Evolutionary conservation across 108 stramenopile species (phyloP), one percentile per base, ranked within the genome.

Genomic region (Nannochloropsis granulata): DNA sequence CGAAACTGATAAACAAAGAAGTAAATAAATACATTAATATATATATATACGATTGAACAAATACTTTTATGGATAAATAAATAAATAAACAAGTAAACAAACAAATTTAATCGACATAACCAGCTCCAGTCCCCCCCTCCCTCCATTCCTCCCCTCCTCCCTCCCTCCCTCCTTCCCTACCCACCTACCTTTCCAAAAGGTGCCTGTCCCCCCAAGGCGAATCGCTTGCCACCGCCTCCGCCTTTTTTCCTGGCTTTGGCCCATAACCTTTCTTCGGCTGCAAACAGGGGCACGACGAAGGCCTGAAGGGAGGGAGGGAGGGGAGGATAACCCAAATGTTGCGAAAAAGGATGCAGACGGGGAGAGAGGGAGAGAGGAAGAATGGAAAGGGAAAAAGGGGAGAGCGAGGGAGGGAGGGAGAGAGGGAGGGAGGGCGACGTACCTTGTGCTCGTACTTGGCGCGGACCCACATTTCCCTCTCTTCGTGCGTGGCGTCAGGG

Each of bases 381-480:
- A 10, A n/a, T n/a, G 56, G n/a, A 10, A n/a, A n/a, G 56, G 21
- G 7, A 11, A 71, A 34, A 34, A n/a, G n/a, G n/a, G n/a, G n/a
- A n/a, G n/a, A n/a, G n/a, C n/a, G n/a, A n/a, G n/a, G 45, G 45
- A 46, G 45, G 45, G 45, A 46, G 56, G 56, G 10, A 71, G 56
- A 10, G 56, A 3, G 2, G 56, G 56, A 71, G 56, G n/a, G 56
- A n/a, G 56, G 56, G 7, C 56, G n/a, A 71, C 56, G 21, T 71
- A n/a, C 34, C 56, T 71, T n/a, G 21, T 88, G 80, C 78, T 81
- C 46, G 79, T 90, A 88, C 80, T 91, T 91, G 45, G 89, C 88
- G 25, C 79, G 44, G 44, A 90, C 44, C 89, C 89, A 90, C 78
- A 23, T 34, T 78, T 84, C 80, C 45, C 89, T 26, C 2, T 81